A percentile compares a stretch with the other conserved stretches of the same genome.
Evolutionary conservation across 2,329 filamentous ascomycete genomes (phyloP).

Genomic region (Cryphonectria nitschkei): DNA sequence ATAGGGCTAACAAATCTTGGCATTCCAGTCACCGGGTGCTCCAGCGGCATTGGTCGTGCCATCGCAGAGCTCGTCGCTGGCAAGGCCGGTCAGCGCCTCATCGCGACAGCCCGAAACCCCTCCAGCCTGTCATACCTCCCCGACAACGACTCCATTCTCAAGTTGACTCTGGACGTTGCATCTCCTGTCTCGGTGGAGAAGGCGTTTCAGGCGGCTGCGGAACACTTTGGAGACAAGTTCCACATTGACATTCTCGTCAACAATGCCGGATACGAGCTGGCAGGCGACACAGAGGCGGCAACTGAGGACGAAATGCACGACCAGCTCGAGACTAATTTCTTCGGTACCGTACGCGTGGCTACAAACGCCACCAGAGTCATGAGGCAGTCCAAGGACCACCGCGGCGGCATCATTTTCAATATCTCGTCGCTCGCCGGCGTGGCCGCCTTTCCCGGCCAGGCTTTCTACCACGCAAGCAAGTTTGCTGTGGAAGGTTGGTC

Average conservation of each 20-base stretch:
- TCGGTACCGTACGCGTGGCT: slow-evolving; percentile 34
- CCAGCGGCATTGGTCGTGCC: slow-evolving; percentile 50
- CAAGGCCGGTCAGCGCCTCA: slow-evolving; percentile 44
- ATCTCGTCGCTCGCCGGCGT: slow-evolving; percentile 32
- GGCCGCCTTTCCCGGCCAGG: slow-evolving; percentile 31
- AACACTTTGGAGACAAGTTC: slow-evolving; percentile 37
- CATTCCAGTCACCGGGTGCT: slow-evolving; percentile 51
- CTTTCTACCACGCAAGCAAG: slow-evolving; percentile 34
- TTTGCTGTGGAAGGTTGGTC: slow-evolving; percentile 34
- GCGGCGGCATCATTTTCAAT: slow-evolving; percentile 35
- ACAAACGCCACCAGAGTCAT: slow-evolving; percentile 35
- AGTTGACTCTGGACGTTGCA: slow-evolving; percentile 52
- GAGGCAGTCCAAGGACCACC: slow-evolving; percentile 33
- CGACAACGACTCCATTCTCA: slow-evolving; percentile 43
- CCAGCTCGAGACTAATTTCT: slow-evolving; percentile 37
- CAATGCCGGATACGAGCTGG: slow-evolving; percentile 48
- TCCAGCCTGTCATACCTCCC: slow-evolving; percentile 46
- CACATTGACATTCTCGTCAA: slow-evolving; percentile 40
- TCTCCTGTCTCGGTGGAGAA: slow-evolving; percentile 41
- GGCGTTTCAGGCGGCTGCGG: slow-evolving; percentile 40
- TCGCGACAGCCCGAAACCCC: slow-evolving; percentile 53
- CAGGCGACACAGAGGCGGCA: slow-evolving; percentile 37
- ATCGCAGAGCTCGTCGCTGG: slow-evolving; percentile 44
- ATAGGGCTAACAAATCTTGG: slow-evolving; percentile 2
- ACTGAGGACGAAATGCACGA: slow-evolving; percentile 32